Conservation (phyloP, 169 alveolate genomes). For the Plasmodium malariae region DNA sequence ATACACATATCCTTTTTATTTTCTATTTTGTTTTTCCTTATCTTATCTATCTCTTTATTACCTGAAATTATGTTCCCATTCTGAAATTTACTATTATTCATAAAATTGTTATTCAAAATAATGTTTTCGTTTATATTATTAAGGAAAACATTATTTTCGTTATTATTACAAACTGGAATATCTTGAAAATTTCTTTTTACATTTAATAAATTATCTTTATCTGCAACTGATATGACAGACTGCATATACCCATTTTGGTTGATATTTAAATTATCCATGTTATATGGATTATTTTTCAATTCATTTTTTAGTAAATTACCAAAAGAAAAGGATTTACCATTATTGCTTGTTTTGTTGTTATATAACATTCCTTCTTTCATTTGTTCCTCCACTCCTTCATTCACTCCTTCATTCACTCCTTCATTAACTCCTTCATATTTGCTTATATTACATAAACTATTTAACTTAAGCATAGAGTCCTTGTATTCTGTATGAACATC, state of each 20-base stretch:
- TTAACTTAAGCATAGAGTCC: background rate
- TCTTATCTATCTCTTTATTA: background rate
- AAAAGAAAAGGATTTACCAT: background rate
- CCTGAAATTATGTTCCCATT: conserved; percentile 1
- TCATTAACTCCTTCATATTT: background rate
- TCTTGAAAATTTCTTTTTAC: conserved; percentile 2
- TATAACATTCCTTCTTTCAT: conserved; percentile 1
- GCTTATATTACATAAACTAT: background rate
- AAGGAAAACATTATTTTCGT: background rate
- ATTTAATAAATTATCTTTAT: conserved; percentile 5
- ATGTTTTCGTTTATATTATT: background rate
- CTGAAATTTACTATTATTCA: background rate
- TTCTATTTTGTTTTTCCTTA: background rate
- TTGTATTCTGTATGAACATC: background rate
- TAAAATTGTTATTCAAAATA: background rate
- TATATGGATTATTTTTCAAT: background rate
- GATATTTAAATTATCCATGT: background rate
- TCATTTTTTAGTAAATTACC: conserved; percentile 3
- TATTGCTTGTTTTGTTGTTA: background rate
- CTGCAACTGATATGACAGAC: conserved; percentile 11
- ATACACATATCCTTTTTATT: background rate
- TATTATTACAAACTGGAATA: background rate
- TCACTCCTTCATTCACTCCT: background rate
- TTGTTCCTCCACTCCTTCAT: too few relatives aligned
- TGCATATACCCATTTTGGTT: conserved; percentile 8